Evolutionary conservation across 805 yeast species (phyloP), one percentile per base, ranked within the genome.

Genomic region (Zygosaccharomyces lentus): DNA sequence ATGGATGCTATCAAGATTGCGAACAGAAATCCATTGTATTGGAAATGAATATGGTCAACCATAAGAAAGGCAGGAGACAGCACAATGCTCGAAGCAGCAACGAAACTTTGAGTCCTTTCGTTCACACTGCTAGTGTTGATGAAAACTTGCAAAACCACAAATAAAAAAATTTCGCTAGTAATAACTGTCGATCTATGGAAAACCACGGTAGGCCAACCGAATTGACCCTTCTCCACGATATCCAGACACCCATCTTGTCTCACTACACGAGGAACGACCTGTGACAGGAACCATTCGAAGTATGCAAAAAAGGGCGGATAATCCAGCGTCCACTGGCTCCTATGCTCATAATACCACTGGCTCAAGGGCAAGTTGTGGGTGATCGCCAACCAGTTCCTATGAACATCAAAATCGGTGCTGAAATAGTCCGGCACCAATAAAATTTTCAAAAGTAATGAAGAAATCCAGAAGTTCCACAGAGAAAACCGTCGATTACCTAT

Each of bases 241-340:
- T 77, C 84, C 35, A 90, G 70, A 59, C 95, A 84, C 0, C 96
- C 96, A 64, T 90, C 96, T 0, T 71, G 63, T 5, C 64, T 68
- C 1, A 86, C 95, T 0, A 60, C 24, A 1, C 55, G 41, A 0
- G 96, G 96, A 1, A 85, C 91, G 45, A 86, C 73, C 42, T 74
- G 82, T 0, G 95, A 74, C 39, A 93, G 62, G 2, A 74, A 16
- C 86, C 89, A 88, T 65, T 93, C 99, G 56, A 93, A 91, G 66
- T 88, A 90, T 0, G 99, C 99, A 66, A 93, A 93, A 58, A 89
- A 87, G 0, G 99, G 99, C 9, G 99, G 99, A 67, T 91, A 93
- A 65, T 93, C 99, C 34, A 93, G 69, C 0, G 98, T 93, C 97
- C 98, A 93, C 61, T 85, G 89, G 37, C 79, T 76, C 0, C 87